Conservation (phyloP, 139 green algal genomes). For the Chlorella vulgaris region DNA sequence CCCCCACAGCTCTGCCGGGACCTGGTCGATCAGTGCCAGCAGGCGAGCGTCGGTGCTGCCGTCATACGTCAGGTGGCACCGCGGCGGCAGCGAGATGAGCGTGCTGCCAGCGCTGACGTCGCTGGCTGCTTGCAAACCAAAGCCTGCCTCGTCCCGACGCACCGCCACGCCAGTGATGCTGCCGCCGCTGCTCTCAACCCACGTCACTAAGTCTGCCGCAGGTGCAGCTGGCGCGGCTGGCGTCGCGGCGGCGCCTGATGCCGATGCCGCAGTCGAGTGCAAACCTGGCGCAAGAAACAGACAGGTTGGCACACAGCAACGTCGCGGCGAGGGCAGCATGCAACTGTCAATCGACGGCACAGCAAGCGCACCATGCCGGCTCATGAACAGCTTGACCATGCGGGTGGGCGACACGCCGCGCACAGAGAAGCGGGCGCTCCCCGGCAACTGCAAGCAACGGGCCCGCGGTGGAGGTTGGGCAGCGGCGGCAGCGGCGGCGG, state of each 20-base stretch:
- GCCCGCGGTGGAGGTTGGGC: neutral
- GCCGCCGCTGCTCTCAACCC: constrained; percentile 28
- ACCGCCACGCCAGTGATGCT: neutral
- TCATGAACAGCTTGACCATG: constrained; percentile 7
- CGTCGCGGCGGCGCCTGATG: neutral
- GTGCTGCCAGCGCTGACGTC: neutral
- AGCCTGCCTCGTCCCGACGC: neutral
- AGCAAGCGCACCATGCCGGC: neutral
- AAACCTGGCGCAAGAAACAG: neutral
- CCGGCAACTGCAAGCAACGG: neutral
- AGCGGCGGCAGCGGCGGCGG: neutral
- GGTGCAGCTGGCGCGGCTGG: neutral
- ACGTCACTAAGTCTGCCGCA: constrained; percentile 6
- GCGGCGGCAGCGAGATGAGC: constrained; percentile 34
- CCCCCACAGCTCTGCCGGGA: constrained; percentile 81
- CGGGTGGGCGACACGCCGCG: constrained; percentile 16
- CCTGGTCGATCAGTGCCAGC: constrained; percentile 63
- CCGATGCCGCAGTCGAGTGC: neutral
- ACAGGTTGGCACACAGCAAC: neutral
- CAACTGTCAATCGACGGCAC: neutral
- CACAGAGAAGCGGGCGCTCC: neutral
- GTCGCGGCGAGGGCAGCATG: neutral
- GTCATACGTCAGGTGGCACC: constrained; percentile 73
- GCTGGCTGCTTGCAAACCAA: neutral
- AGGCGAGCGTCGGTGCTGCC: constrained; percentile 50